Evolutionary conservation across 208 protist genomes (phyloP), one percentile per base, ranked within the genome.

Genomic region (Angomonas deanei): DNA sequence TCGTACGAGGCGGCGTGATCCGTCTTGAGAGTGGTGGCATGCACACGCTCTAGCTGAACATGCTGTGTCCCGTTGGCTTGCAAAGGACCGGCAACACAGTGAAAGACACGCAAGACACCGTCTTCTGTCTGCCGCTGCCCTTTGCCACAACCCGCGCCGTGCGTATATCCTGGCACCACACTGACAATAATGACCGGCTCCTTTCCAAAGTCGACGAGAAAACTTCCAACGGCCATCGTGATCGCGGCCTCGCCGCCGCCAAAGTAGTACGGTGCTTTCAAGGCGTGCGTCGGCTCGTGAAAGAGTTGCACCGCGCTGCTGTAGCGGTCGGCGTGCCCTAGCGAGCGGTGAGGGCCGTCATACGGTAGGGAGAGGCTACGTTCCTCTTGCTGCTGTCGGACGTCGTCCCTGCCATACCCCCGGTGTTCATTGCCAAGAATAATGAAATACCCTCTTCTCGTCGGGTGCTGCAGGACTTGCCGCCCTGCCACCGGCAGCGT

Each of bases 221-320:
- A 92, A 55, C 74, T 87, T n/a, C 84, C 88, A 26, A 91, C 69
- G 3, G 66, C 66, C 3, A 80, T 70, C 11, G 70, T 75, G n/a
- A 84, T 69, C 32, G 82, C 79, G 28, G 79, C 82, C 31, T 92
- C 88, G 32, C 79, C 76, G 5, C 81, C 74, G 27, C 76, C 70
- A 46, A 92, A 80, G 68, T 86, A 82, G 58, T 85, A 75, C 10
- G 82, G 82, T 32, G 81, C 74, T 26, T 79, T 70, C 46, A 92
- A 59, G 2, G 66, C 68, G 53, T 85, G 72, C 21, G 72, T 68
- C 2, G 58, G 74, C n/a, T 75, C 70, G 65, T 92, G 75, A 42
- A 87, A 91, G 32, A 94, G 72, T 68, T 94, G 88, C 31, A 94
- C 28, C 32, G 78, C 80, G 64, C 87, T 93, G 27, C 66, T 61